These are phyloP conservation scores for Fagopyrum tataricum DNA, from an alignment of 148 eudicot species.

Conservation along the genomic window DNA sequence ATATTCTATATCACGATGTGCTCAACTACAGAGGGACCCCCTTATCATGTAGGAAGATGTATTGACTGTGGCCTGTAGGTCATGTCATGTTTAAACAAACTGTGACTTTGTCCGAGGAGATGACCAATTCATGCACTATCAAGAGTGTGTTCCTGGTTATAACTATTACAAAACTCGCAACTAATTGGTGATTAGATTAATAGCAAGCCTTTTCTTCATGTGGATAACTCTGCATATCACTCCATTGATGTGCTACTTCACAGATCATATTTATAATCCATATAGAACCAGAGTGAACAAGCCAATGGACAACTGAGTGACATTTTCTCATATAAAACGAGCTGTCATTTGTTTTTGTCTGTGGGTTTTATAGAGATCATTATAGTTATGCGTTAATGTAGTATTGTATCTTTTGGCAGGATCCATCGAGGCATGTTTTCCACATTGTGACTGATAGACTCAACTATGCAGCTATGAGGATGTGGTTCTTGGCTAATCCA, in stretches of 20 bases:
- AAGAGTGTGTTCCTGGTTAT: background rate
- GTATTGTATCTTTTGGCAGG: conserved; percentile 32
- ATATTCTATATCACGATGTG: background rate
- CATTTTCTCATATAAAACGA: background rate
- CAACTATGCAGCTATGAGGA: conserved; percentile 91
- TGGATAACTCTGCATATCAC: background rate
- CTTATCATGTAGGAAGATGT: background rate
- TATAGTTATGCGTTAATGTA: background rate
- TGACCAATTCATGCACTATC: background rate
- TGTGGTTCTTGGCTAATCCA: conserved; percentile 81
- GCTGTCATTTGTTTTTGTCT: background rate
- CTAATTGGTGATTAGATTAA: background rate
- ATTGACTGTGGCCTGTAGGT: background rate
- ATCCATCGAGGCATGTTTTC: conserved; percentile 69
- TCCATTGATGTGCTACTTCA: background rate
- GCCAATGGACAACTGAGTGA: background rate
- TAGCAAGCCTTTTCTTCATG: background rate
- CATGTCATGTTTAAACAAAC: background rate
- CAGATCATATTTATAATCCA: background rate
- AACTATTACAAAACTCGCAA: background rate
- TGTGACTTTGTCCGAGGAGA: conserved; percentile 1
- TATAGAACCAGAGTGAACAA: background rate
- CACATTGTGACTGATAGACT: conserved; percentile 86
- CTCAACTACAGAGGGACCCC: too few species aligned
- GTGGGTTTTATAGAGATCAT: background rate